Conservation (phyloP, 2,329 filamentous ascomycete genomes). For the Balansia obtecta region DNA sequence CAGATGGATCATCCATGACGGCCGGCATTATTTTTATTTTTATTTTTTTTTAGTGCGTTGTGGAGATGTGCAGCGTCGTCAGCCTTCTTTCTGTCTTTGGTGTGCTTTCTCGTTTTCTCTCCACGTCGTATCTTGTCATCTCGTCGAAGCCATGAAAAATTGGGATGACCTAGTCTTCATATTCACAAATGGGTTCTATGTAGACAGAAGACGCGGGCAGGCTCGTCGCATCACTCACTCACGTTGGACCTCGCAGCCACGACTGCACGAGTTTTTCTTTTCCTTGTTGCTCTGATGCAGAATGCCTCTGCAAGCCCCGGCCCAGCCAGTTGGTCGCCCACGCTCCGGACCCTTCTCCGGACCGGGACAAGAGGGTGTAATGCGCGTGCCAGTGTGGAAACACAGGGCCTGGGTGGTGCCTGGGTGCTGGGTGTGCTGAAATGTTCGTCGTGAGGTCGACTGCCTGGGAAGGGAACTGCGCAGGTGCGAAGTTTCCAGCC, state of each 20-base stretch:
- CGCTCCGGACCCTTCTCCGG: no score
- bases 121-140: background rate
- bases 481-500: slow-evolving; percentile 14
- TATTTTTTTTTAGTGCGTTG: slow-evolving; percentile 7
- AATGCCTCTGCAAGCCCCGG: no score
- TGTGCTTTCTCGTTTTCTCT: background rate
- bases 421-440: slow-evolving; percentile 29
- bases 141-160: no score
- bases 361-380: background rate
- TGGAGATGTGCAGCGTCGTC: no score
- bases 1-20: slow-evolving; percentile 64
- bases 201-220: no score
- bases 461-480: slow-evolving; percentile 22
- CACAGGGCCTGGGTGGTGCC: background rate
- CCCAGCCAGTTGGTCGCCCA: no score
- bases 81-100: background rate
- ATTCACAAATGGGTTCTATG: no score
- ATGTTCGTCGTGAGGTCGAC: slow-evolving; percentile 29
- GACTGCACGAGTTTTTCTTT: no score
- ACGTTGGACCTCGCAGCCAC: no score
- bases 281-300: no score
- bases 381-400: slow-evolving; percentile 1
- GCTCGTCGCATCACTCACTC: no score
- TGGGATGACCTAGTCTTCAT: no score
- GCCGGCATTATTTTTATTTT: slow-evolving; percentile 47